These are phyloP conservation scores for Agapanthus africanus DNA, from an alignment of 106 monocot genomes.

Conservation along the genomic window DNA sequence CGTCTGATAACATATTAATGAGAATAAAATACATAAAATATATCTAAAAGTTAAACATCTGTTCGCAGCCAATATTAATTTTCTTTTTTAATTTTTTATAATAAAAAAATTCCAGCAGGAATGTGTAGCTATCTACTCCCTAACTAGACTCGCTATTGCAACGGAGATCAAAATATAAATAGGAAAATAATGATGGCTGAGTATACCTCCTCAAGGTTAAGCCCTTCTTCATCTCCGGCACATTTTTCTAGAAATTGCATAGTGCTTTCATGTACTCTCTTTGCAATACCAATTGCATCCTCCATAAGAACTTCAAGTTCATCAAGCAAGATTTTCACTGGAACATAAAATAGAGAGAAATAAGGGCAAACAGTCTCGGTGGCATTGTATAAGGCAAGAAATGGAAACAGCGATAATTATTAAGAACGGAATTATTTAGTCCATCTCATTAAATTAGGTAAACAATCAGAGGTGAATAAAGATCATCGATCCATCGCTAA, in stretches of 20 bases:
- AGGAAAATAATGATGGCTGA: too few species aligned
- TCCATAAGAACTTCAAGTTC: slow-evolving; percentile 39
- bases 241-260: slow-evolving; percentile 11
- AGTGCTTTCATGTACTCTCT: slow-evolving; percentile 17
- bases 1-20: too few species aligned
- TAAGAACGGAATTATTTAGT: not conserved
- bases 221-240: not conserved
- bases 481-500: not conserved
- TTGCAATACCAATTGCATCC: slow-evolving; percentile 30
- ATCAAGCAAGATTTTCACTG: slow-evolving; percentile 40
- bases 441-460: not conserved
- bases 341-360: not conserved
- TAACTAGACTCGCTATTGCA: too few species aligned
- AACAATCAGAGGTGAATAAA: not conserved
- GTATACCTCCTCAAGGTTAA: slow-evolving; percentile 14
- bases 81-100: too few species aligned
- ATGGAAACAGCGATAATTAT: not conserved
- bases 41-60: too few species aligned
- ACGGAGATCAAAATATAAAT: too few species aligned
- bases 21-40: too few species aligned
- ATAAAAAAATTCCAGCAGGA: too few species aligned
- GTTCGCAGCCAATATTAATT: too few species aligned
- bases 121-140: too few species aligned
- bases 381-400: not conserved
- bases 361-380: too few species aligned